Evolutionary conservation across 2,329 filamentous ascomycete genomes (phyloP), one percentile per base, ranked within the genome.

Genomic region (Epicoccum nigrum): DNA sequence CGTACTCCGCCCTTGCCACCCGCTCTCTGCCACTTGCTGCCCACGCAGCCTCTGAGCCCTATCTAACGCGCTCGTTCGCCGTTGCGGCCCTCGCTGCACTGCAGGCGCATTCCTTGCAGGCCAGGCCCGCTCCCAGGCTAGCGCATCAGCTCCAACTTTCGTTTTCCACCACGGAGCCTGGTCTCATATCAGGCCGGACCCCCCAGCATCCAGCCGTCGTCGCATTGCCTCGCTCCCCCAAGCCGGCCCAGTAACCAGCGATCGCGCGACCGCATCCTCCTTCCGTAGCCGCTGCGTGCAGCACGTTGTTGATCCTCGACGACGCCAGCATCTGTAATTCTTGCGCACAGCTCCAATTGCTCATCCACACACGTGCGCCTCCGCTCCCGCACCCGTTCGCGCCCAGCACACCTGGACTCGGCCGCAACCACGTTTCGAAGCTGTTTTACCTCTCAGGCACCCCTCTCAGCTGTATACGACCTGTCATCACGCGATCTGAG

Each of bases 381-480:
- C 37, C 39, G 44, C 43, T 33, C n/a, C 38, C 21, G 38, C 33
- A 43, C 37, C 44, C 39, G 39, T 39, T 40, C 37, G 42, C 48
- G 42, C 32, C 38, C 37, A 16, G 27, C 16, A 17, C 45, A 34
- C 16, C 19, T 50, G 37, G 43, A 45, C 50, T 52, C 58, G 47
- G 57, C 58, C 65, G 65, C 62, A 63, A 62, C 66, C 54, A 67
- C 64, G 66, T 71, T 68, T 69, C 67, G 67, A 62, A 70, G 57
- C 59, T 64, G 66, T 68, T 69, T 68, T 63, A 68, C 58, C 59
- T 25, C 58, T 58, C 56, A 58, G 32, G 55, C 52, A 35, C 20
- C 49, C 33, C 43, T 51, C 40, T 20, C 47, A 45, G 55, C 62
- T 52, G 25, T 52, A 42, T 54, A 51, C 50, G 51, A 60, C 51